Conservation (phyloP, 495 filamentous ascomycete genomes). For the Hypoxylon crocopeplum region DNA sequence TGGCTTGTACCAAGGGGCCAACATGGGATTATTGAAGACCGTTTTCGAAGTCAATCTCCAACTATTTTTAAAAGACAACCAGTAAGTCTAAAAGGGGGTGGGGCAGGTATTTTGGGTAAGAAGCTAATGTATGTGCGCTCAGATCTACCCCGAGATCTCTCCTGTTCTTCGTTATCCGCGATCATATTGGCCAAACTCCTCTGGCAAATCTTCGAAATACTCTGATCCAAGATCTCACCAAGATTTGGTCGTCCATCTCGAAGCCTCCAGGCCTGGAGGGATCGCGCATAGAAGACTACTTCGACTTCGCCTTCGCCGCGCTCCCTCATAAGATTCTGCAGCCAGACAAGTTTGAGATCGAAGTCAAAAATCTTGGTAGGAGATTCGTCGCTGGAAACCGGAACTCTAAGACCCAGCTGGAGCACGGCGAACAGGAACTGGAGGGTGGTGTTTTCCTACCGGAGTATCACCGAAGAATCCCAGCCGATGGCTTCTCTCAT, state of each 20-base stretch:
- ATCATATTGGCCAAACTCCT: slow-evolving; percentile 91
- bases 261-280: slow-evolving; percentile 89
- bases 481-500: slow-evolving; percentile 90
- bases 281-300: slow-evolving; percentile 92
- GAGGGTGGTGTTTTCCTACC: slow-evolving; percentile 85
- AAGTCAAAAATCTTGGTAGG: slow-evolving; percentile 77
- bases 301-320: slow-evolving; percentile 96
- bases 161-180: slow-evolving; percentile 97
- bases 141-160: slow-evolving; percentile 90
- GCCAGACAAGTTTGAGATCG: slow-evolving; percentile 85
- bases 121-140: slow-evolving; percentile 36
- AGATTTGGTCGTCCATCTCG: slow-evolving; percentile 89
- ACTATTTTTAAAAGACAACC: slow-evolving; percentile 91
- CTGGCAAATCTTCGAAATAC: slow-evolving; percentile 87
- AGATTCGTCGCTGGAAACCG: slow-evolving; percentile 82
- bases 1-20: slow-evolving; percentile 95
- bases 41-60: slow-evolving; percentile 99
- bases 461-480: slow-evolving; percentile 94
- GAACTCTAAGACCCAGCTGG: slow-evolving; percentile 61
- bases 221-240: slow-evolving; percentile 84
- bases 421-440: slow-evolving; percentile 68
- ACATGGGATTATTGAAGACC: slow-evolving; percentile 97
- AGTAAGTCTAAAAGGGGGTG: slow-evolving; percentile 59
- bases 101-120: not conserved
- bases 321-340: slow-evolving; percentile 96